Conservation (phyloP, 169 alveolate genomes). For the Plasmodium inui region DNA sequence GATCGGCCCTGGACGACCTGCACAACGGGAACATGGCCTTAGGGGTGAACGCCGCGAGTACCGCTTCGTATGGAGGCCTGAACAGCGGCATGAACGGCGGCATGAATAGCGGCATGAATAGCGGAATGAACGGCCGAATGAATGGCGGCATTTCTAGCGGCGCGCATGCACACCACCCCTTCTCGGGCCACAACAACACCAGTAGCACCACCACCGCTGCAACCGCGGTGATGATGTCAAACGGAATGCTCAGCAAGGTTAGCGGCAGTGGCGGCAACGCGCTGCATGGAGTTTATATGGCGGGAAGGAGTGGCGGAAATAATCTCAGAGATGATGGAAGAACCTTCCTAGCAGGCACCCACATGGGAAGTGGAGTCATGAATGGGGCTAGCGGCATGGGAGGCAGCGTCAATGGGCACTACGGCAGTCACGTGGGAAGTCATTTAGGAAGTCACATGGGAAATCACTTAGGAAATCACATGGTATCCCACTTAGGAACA, state of each 20-base stretch:
- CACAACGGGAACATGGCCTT: neutral
- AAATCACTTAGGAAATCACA: neutral
- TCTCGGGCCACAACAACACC: neutral
- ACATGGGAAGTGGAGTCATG: neutral
- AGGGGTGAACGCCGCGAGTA: neutral
- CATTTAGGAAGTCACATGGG: neutral
- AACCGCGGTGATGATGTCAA: slow-evolving; percentile 16
- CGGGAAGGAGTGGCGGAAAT: neutral
- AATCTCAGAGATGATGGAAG: neutral
- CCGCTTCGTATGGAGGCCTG: neutral
- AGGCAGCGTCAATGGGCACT: neutral
- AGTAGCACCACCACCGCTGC: slow-evolving; percentile 1
- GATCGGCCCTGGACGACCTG: neutral
- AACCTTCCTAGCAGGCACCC: neutral
- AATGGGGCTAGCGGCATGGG: neutral
- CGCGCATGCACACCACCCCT: neutral
- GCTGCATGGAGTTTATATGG: neutral
- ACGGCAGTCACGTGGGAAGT: neutral
- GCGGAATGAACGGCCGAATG: neutral
- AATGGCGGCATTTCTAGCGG: neutral
- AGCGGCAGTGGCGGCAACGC: neutral
- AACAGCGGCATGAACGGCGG: neutral
- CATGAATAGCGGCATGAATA: too few relatives aligned
- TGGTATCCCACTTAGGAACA: neutral
- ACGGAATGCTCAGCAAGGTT: neutral